Evolutionary conservation across 805 yeast genomes (phyloP), one percentile per base, ranked within the genome.

Genomic region (Sugiyamaella chiloensis): DNA sequence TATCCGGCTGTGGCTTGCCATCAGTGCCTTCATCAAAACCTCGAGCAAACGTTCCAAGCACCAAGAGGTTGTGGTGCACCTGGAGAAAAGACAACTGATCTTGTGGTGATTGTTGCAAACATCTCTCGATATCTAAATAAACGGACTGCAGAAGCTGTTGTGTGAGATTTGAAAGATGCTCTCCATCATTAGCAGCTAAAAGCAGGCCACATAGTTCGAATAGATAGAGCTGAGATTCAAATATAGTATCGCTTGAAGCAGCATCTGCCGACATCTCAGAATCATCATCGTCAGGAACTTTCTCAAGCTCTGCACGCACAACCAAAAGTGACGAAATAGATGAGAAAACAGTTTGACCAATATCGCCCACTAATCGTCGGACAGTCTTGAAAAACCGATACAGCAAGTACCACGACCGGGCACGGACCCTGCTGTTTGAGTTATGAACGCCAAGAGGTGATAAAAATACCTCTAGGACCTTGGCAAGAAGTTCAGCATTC

Each of bases 341-440:
- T 52, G 76, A 75, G 42, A 74, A 64, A 24, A 90, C 74, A 27
- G 85, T 73, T 52, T 76, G 79, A 34, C 82, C 59, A 78, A 71
- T 48, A 71, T 66, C 47, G 24, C 81, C 75, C 34, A 81, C 67
- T 42, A 76, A 69, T 30, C 89, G 88, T 60, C 81, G 84, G 1
- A 91, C 83, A 40, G 84, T 70, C 61, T 85, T 87, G 52, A 89
- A 75, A 59, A 90, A 86, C 63, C 95, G 78, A 60, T 83, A 83
- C 58, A 91, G 87, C 53, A 90, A 71, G 63, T 87, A 91, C 96
- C 98, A 93, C 35, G 95, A 76, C 63, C 97, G 81, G 47, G 80
- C 73, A 58, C 89, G 81, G 3, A 90, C 96, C 52, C 80, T 84
- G 49, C 77, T 84, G 55, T 76, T 73, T 4, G 74, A 71, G 66